phyloP scores from a whole-genome alignment of 2,329 filamentous ascomycete genomes.

The Endothia cerciana region DNA sequence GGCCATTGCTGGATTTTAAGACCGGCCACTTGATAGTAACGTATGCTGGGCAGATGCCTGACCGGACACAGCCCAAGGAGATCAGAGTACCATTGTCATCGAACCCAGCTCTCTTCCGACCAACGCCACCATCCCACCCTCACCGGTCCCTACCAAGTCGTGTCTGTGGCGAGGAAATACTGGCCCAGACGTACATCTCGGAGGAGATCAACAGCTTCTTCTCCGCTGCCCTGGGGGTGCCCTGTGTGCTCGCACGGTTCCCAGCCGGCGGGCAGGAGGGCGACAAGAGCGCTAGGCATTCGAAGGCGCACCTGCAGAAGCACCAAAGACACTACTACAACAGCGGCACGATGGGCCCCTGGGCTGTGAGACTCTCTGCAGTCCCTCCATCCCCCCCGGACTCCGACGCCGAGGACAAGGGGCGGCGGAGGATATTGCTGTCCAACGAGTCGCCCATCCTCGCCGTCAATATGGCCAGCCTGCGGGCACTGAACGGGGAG shows the following conservation, averaged over 20 bases:
- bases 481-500: constrained; percentile 74
- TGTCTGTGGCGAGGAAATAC: constrained; percentile 82
- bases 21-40: constrained; percentile 66
- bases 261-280: constrained; percentile 63
- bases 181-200: constrained; percentile 71
- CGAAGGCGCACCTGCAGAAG: constrained; percentile 71
- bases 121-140: constrained; percentile 37
- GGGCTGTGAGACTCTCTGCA: background rate
- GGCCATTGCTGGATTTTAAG: constrained; percentile 73
- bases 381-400: constrained; percentile 59
- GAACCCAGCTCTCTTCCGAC: constrained; percentile 62
- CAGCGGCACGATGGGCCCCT: constrained; percentile 50
- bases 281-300: constrained; percentile 64
- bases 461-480: constrained; percentile 77
- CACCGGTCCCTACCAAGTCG: constrained; percentile 58
- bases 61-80: constrained; percentile 35
- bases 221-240: constrained; percentile 71
- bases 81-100: constrained; percentile 67
- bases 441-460: constrained; percentile 96
- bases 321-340: constrained; percentile 46
- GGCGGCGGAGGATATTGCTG: constrained; percentile 67
- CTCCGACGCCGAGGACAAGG: constrained; percentile 54
- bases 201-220: constrained; percentile 75
- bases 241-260: constrained; percentile 84
- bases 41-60: constrained; percentile 44